Conservation (phyloP, 257 asterid species). For the Plantago ovata region DNA sequence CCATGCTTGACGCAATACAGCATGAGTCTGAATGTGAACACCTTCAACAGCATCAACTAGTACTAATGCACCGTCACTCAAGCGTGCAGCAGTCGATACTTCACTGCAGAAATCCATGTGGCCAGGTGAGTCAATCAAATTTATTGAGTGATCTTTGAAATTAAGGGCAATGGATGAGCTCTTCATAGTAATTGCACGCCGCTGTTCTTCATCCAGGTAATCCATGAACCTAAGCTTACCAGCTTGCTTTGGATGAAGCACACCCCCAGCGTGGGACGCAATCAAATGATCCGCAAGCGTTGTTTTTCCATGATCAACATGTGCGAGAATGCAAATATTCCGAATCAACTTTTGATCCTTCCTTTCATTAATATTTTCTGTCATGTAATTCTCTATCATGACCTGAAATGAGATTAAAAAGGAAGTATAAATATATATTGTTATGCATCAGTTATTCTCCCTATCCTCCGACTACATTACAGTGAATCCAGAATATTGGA, state of each 20-base stretch:
- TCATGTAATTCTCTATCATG: constrained; percentile 1
- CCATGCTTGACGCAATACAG: constrained; percentile 92
- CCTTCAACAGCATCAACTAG: constrained; percentile 95
- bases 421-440: background rate
- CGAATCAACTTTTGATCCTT: constrained; percentile 36
- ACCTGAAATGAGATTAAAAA: background rate
- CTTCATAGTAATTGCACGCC: constrained; percentile 97
- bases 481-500: too few species aligned
- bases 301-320: constrained; percentile 97
- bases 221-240: constrained; percentile 95
- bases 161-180: constrained; percentile 81
- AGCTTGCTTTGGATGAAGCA: constrained; percentile 95
- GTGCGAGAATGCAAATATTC: constrained; percentile 93
- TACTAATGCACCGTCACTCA: constrained; percentile 91
- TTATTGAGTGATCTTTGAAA: constrained; percentile 47
- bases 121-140: constrained; percentile 92
- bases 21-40: constrained; percentile 96
- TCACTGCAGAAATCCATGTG: constrained; percentile 99
- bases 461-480: too few species aligned
- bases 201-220: constrained; percentile 92
- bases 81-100: constrained; percentile 93
- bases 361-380: background rate
- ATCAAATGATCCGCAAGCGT: constrained; percentile 91
- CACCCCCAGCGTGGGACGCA: constrained; percentile 88
- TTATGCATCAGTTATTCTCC: too few species aligned